phyloP scores from a whole-genome alignment of 352 stramenopile genomes.

The Salisapilia sapeloensis region DNA sequence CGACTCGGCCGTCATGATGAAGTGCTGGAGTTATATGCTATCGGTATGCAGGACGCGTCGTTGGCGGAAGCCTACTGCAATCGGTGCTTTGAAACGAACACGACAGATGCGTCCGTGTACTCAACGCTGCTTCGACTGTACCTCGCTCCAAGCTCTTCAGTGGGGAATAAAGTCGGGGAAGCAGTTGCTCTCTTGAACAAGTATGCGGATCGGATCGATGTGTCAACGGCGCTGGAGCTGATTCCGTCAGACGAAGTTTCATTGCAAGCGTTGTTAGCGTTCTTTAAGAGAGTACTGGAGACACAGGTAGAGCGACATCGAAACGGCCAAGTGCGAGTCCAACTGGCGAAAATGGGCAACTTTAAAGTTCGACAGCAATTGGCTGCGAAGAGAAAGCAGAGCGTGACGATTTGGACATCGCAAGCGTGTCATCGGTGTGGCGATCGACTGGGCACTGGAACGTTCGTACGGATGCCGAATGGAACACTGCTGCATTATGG shows the following conservation, averaged over 20 bases:
- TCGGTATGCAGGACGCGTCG: conserved; percentile 54
- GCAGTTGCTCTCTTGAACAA: conserved; percentile 68
- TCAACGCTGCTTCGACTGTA: conserved; percentile 61
- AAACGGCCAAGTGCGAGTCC: conserved; percentile 73
- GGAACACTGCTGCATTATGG: conserved; percentile 55
- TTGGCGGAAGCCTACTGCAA: conserved; percentile 71
- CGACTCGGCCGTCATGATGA: conserved; percentile 63
- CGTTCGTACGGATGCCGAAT: conserved; percentile 45
- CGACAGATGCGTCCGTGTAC: conserved; percentile 67
- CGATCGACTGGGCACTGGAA: conserved; percentile 48
- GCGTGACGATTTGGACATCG: conserved; percentile 57
- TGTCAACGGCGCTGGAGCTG: conserved; percentile 54
- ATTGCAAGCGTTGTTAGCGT: conserved; percentile 21
- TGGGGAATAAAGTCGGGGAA: conserved; percentile 40
- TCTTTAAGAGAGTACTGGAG: conserved; percentile 63
- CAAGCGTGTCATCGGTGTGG: conserved; percentile 53
- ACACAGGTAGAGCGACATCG: conserved; percentile 51
- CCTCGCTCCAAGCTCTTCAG: conserved; percentile 11
- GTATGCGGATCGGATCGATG: conserved; percentile 68
- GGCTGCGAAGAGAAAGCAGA: conserved; percentile 40
- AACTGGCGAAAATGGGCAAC: conserved; percentile 81
- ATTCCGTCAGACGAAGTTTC: conserved; percentile 41
- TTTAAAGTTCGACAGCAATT: conserved; percentile 59
- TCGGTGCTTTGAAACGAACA: conserved; percentile 54
- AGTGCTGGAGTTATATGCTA: conserved; percentile 60